phyloP scores from a whole-genome alignment of 169 alveolate species.

The Plasmodium sp. region DNA sequence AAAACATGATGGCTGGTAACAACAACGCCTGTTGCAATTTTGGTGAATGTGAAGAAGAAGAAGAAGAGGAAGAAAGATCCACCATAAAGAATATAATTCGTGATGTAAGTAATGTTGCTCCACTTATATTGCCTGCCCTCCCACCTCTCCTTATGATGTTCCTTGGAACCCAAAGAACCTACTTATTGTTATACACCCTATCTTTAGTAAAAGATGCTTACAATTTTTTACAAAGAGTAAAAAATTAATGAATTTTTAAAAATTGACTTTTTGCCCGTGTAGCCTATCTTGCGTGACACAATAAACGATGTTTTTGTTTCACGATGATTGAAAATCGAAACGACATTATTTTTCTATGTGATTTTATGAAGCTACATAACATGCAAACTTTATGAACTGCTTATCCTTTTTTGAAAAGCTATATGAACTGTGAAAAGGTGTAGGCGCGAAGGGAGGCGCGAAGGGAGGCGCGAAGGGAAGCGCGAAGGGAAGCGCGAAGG shows the following conservation, averaged over 20 bases:
- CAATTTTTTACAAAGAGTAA: not conserved
- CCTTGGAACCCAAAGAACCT: slow-evolving; percentile 18
- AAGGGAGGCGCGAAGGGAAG: not conserved
- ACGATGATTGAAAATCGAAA: not conserved
- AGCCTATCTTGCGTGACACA: not conserved
- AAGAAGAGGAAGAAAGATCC: not conserved
- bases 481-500: not conserved
- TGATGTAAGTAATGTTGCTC: not conserved
- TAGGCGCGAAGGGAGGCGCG: not conserved
- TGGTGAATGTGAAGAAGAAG: not conserved
- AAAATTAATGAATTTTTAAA: not conserved
- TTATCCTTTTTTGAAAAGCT: not conserved
- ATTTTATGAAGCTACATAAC: not conserved
- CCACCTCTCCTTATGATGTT: slow-evolving; percentile 19
- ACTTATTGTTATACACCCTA: not conserved
- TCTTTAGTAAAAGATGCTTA: slow-evolving; percentile 8
- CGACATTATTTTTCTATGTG: not conserved
- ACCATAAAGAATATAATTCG: not conserved
- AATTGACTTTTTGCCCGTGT: not conserved
- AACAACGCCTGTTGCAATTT: not conserved
- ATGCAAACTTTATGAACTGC: not conserved
- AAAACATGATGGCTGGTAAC: not conserved
- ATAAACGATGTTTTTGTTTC: not conserved
- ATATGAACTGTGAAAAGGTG: not conserved
- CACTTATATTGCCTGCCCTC: not conserved